Conservation (phyloP, 306 rosid species). For the Sicyos edulis region DNA sequence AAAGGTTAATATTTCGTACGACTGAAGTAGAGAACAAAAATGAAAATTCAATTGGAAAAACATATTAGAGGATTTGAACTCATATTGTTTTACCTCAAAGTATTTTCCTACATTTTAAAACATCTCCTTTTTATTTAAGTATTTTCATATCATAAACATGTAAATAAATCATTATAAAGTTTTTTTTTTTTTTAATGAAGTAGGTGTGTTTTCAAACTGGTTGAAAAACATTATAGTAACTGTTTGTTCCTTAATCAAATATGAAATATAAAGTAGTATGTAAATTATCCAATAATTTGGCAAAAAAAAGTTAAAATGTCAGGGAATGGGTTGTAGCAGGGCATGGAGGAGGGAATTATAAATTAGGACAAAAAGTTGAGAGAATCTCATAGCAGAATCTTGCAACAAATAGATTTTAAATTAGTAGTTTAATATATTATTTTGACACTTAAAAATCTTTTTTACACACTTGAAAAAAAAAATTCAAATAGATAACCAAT, state of each 20-base stretch:
- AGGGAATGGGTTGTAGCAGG: not conserved
- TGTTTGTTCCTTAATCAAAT: not conserved
- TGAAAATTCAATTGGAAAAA: not conserved
- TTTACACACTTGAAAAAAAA: no score
- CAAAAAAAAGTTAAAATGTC: not conserved
- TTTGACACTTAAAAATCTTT: no score
- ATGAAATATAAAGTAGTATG: not conserved
- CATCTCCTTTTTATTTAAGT: not conserved
- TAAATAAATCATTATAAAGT: not conserved
- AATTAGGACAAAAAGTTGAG: conserved; percentile 6
- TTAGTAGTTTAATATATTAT: no score
- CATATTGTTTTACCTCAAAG: not conserved
- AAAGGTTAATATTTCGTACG: no score
- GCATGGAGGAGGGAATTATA: not conserved
- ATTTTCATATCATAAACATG: not conserved
- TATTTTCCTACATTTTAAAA: not conserved
- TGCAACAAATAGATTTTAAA: not conserved
- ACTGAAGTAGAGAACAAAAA: no score
- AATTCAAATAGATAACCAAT: no score
- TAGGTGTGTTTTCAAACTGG: not conserved
- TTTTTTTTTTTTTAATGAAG: no score
- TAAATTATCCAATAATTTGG: not conserved
- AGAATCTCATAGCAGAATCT: not conserved
- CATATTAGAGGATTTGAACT: not conserved
- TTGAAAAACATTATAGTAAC: not conserved